These are phyloP conservation scores for Streptanthus diversifolius DNA, from an alignment of 345 rosid species.

Conservation along the genomic window DNA sequence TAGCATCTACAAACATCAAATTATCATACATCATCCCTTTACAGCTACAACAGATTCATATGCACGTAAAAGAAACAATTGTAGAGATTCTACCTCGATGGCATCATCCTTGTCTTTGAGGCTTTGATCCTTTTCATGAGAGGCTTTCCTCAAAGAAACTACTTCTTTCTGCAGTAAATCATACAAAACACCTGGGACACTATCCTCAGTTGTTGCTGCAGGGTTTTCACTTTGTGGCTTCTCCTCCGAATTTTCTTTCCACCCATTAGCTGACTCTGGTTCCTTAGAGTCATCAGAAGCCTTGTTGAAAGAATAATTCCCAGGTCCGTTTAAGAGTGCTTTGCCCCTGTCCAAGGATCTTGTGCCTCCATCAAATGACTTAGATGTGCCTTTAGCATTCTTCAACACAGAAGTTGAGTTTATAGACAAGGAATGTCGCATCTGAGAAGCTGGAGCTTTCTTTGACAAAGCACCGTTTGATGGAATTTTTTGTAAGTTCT, in stretches of 20 bases:
- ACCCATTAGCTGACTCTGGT: slow-evolving; percentile 36
- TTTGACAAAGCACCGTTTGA: slow-evolving; percentile 82
- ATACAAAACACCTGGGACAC: slow-evolving; percentile 75
- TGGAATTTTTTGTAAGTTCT: slow-evolving; percentile 58
- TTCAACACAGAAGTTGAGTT: slow-evolving; percentile 66
- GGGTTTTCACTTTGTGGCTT: slow-evolving; percentile 46
- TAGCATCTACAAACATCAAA: slow-evolving; percentile 55
- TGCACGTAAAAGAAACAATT: slow-evolving; percentile 16
- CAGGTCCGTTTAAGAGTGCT: slow-evolving; percentile 66
- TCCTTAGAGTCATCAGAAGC: slow-evolving; percentile 68
- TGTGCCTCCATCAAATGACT: slow-evolving; percentile 98
- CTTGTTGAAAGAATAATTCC: slow-evolving; percentile 67
- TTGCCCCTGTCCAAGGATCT: slow-evolving; percentile 81
- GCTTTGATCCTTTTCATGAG: slow-evolving; percentile 96
- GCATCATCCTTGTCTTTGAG: slow-evolving; percentile 99
- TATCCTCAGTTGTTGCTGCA: slow-evolving; percentile 41
- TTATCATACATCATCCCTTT: background rate
- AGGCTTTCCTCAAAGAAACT: slow-evolving; percentile 74
- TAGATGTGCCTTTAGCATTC: slow-evolving; percentile 98
- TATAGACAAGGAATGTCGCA: slow-evolving; percentile 48
- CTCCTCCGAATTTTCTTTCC: slow-evolving; percentile 43
- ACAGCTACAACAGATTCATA: background rate
- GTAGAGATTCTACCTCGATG: slow-evolving; percentile 61
- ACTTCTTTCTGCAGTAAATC: slow-evolving; percentile 96
- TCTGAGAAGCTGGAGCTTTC: slow-evolving; percentile 53